Evolutionary conservation across 2,329 filamentous ascomycete genomes (phyloP), one percentile per base, ranked within the genome.

Genomic region (Bipolaris victoriae): DNA sequence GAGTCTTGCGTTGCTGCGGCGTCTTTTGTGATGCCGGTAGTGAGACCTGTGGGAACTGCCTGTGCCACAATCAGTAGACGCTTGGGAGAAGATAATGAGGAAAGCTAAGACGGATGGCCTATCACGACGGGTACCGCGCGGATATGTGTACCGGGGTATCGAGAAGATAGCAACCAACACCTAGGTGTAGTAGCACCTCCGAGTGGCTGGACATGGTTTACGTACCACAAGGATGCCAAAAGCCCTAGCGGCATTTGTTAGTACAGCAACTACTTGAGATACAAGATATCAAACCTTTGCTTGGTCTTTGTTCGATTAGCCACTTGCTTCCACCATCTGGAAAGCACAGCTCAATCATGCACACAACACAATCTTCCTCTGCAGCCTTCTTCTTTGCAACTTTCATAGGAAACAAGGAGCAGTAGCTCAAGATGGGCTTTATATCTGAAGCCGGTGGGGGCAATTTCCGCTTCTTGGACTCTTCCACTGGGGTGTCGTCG

Each of bases 221-320:
- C 63, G 50, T 64, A 66, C 63, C 70, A 73, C 4, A 73, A 57
- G 11, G 68, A 71, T 45, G 67, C 68, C 7, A 71, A 58, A 6
- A 72, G 64, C 26, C 68, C 68, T 64, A 40, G 15, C 33, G 2
- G 4, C 15, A 40, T 7, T 39, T 33, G 52, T 59, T 43, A 59
- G 58, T 37, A 20, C 35, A 39, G 22, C n/a, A 51, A 16, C 15
- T 20, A 3, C 20, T 40, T 3, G 35, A 24, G 39, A 33, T 52
- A 15, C 18, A 39, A 15, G n/a, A 50, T 4, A 18, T 16, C 64
- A 45, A 58, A 71, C 71, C 70, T 68, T 73, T 76, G 7, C 68
- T 69, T 11, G 74, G 74, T 41, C 74, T 61, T 44, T 77, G 70
- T 47, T 76, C 72, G 29, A 76, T 75, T 2, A 77, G 60, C 68